These are phyloP conservation scores for Drosera capensis DNA, from an alignment of 148 eudicot species.

Conservation along the genomic window DNA sequence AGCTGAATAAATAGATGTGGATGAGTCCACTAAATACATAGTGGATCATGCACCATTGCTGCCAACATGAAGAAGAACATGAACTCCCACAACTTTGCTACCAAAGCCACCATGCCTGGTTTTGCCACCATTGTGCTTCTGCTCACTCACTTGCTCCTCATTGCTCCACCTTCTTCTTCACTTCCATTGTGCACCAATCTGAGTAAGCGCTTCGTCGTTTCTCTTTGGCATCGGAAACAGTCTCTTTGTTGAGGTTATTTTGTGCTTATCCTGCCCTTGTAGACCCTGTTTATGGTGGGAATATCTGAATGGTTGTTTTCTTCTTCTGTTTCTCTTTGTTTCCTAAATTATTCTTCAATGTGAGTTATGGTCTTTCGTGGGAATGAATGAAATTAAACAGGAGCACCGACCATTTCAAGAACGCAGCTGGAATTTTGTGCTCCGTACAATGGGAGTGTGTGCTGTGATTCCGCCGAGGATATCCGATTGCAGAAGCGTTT, in stretches of 20 bases:
- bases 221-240: background rate
- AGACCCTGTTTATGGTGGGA: too few species aligned
- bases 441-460: conserved; percentile 49
- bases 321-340: background rate
- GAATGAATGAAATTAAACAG: conserved; percentile 16
- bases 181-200: conserved; percentile 64
- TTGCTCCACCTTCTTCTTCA: conserved; percentile 26
- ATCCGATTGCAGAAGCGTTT: conserved; percentile 41
- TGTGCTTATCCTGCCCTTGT: too few species aligned
- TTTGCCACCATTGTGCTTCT: background rate
- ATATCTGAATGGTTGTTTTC: too few species aligned
- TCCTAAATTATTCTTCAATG: background rate
- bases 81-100: too few species aligned
- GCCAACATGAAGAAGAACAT: too few species aligned
- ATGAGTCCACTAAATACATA: too few species aligned
- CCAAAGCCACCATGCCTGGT: too few species aligned
- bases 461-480: conserved; percentile 63
- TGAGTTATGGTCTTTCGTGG: conserved; percentile 1
- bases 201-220: conserved; percentile 32
- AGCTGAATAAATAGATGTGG: too few species aligned
- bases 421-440: conserved; percentile 41
- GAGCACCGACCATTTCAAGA: conserved; percentile 39
- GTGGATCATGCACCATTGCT: too few species aligned
- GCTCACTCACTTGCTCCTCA: conserved; percentile 22
- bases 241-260: too few species aligned